Percentiles rank a stretch among this genome's conserved stretches.
Conservation (phyloP, 202 grass and related monocot genomes). For the Bolboschoenoplectus hybrid region DNA sequence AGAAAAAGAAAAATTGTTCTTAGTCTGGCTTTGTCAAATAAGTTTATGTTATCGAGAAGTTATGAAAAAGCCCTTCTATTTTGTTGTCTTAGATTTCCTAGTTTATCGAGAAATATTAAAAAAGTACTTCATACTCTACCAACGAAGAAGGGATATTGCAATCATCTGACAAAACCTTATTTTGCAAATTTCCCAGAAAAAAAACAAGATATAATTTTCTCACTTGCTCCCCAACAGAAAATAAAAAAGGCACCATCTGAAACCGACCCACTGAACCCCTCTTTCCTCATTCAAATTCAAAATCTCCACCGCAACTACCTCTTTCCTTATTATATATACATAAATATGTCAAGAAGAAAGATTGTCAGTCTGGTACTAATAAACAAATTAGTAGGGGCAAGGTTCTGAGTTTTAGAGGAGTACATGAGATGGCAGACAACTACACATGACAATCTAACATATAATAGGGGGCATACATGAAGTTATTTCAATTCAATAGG, state of each 20-base stretch:
- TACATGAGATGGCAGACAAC: background rate
- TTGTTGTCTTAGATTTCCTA: background rate
- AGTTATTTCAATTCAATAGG: conserved; percentile 15
- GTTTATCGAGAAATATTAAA: background rate
- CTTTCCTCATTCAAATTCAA: background rate
- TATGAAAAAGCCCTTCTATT: background rate
- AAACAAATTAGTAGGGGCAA: background rate
- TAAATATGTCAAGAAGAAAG: background rate
- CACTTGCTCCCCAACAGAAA: background rate
- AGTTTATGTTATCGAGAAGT: background rate
- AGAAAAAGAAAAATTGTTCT: conserved; percentile 1
- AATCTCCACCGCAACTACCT: background rate
- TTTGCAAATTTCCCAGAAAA: background rate
- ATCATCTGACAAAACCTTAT: background rate
- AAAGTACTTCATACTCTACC: background rate
- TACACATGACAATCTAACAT: conserved; percentile 27
- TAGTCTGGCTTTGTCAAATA: background rate
- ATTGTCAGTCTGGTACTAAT: background rate
- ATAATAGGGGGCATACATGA: conserved; percentile 13
- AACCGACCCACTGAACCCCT: background rate
- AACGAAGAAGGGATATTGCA: background rate
- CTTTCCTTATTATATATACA: background rate
- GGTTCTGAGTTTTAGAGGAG: background rate
- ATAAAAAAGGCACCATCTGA: background rate
- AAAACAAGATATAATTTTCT: background rate